Conservation (phyloP, 2,329 filamentous ascomycete genomes). For the Knoxdaviesia proteae region DNA sequence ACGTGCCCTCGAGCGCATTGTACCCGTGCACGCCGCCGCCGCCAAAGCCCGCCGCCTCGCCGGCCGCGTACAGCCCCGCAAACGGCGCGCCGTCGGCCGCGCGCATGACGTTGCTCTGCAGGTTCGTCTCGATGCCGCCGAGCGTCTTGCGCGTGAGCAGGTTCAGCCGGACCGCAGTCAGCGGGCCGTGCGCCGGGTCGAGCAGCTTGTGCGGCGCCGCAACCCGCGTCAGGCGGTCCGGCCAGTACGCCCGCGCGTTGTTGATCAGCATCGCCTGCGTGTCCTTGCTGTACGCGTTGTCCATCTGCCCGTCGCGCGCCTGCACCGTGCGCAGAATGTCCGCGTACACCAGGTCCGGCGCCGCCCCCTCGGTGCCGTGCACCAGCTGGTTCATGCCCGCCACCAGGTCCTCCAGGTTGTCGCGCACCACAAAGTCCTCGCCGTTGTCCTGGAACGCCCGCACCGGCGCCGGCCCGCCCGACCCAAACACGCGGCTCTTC, state of each 20-base stretch:
- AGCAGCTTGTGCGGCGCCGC: conserved; percentile 31
- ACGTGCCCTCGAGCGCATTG: conserved; percentile 39
- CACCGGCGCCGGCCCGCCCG: conserved; percentile 27
- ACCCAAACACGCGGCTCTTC: conserved; percentile 24
- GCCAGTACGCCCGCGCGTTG: conserved; percentile 33
- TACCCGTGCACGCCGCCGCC: conserved; percentile 43
- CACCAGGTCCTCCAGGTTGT: conserved; percentile 32
- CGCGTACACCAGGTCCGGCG: conserved; percentile 22
- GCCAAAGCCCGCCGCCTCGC: conserved; percentile 39
- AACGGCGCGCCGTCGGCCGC: conserved; percentile 24
- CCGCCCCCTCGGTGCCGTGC: conserved; percentile 16
- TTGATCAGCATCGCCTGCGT: conserved; percentile 40
- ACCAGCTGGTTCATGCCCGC: conserved; percentile 37
- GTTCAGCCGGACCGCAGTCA: conserved; percentile 40
- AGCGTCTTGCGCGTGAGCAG: conserved; percentile 39
- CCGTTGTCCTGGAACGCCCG: conserved; percentile 38
- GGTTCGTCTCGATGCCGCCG: conserved; percentile 37
- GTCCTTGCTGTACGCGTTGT: conserved; percentile 36
- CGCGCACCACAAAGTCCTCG: conserved; percentile 36
- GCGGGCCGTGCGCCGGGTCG: conserved; percentile 31
- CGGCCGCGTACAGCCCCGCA: conserved; percentile 35
- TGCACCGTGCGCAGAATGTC: conserved; percentile 26
- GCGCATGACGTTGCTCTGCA: conserved; percentile 32
- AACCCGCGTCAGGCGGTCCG: conserved; percentile 28
- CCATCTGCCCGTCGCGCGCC: conserved; percentile 31